A percentile compares a stretch with the other conserved stretches of the same genome.
These are phyloP conservation scores for Fusarium abutilonis DNA, from an alignment of 2,329 filamentous ascomycete species.

Conservation along the genomic window DNA sequence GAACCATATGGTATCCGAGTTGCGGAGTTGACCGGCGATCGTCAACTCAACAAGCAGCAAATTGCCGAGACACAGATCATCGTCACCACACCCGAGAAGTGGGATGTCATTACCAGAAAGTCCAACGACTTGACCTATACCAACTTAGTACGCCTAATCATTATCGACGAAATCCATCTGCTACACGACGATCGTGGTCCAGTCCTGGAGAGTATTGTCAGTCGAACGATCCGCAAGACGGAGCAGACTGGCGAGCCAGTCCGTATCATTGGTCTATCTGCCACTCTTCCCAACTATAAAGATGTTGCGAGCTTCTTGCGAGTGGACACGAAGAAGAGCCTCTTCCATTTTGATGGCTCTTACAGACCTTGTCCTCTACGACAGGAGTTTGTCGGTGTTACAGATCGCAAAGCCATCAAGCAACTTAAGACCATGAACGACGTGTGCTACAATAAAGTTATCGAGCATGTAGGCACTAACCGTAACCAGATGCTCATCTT, in stretches of 20 bases:
- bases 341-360: slow-evolving; percentile 96
- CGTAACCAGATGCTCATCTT: slow-evolving; percentile 99
- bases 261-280: slow-evolving; percentile 89
- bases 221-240: slow-evolving; percentile 88
- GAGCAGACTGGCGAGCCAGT: slow-evolving; percentile 96
- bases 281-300: slow-evolving; percentile 94
- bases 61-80: slow-evolving; percentile 98
- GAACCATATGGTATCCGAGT: slow-evolving; percentile 92
- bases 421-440: slow-evolving; percentile 99
- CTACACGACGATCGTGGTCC: slow-evolving; percentile 97
- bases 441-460: slow-evolving; percentile 95
- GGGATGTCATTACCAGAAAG: slow-evolving; percentile 98
- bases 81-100: slow-evolving; percentile 98
- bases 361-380: slow-evolving; percentile 93
- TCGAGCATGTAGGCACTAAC: slow-evolving; percentile 93
- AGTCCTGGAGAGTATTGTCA: slow-evolving; percentile 96
- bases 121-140: slow-evolving; percentile 97
- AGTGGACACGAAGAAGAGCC: slow-evolving; percentile 82
- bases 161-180: slow-evolving; percentile 98
- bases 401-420: slow-evolving; percentile 98
- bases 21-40: slow-evolving; percentile 95
- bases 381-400: slow-evolving; percentile 97
- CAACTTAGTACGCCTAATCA: slow-evolving; percentile 92
- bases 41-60: slow-evolving; percentile 97
- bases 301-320: slow-evolving; percentile 96